Percentiles rank a stretch among this genome's conserved stretches.
Evolutionary conservation across 2,329 filamentous ascomycete species (phyloP).

Genomic region (Cytospora leucostoma): DNA sequence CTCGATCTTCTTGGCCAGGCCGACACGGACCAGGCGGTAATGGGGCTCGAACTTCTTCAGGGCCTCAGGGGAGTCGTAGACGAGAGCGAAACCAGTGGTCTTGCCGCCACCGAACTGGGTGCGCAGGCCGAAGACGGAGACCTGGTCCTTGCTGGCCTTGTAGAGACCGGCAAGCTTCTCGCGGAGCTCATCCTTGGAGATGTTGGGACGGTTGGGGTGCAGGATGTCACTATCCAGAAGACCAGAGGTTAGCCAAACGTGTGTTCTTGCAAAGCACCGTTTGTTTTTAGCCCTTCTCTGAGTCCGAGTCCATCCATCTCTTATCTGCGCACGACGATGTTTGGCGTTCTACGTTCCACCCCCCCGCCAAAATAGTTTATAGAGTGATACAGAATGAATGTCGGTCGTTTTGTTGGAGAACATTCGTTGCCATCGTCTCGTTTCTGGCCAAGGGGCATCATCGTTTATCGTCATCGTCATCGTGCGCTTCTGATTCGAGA

Average conservation of each 20-base stretch:
- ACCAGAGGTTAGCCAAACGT: constrained; percentile 3
- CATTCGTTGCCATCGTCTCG: no score
- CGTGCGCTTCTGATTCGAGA: no score
- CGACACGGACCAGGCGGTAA: constrained; percentile 95
- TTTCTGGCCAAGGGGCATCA: no score
- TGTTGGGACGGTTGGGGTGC: constrained; percentile 97
- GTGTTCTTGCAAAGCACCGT: constrained; percentile 3
- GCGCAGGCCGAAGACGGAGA: constrained; percentile 97
- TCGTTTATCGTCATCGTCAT: no score
- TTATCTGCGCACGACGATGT: neutral
- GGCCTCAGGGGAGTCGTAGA: constrained; percentile 97
- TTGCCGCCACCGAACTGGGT: constrained; percentile 99
- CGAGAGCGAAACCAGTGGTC: constrained; percentile 96
- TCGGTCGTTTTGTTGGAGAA: no score
- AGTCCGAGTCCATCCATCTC: neutral
- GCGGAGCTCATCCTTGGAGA: constrained; percentile 98
- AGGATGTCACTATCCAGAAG: constrained; percentile 81
- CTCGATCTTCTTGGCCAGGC: constrained; percentile 92
- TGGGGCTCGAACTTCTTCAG: constrained; percentile 99
- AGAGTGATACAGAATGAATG: no score
- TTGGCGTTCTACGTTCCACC: neutral
- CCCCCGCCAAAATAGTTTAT: no score
- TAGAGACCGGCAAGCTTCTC: constrained; percentile 92
- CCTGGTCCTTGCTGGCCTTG: constrained; percentile 97
- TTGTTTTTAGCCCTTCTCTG: constrained; percentile 1